phyloP scores from a whole-genome alignment of 805 yeast species.

The Aciculoconidium aculeatum region DNA sequence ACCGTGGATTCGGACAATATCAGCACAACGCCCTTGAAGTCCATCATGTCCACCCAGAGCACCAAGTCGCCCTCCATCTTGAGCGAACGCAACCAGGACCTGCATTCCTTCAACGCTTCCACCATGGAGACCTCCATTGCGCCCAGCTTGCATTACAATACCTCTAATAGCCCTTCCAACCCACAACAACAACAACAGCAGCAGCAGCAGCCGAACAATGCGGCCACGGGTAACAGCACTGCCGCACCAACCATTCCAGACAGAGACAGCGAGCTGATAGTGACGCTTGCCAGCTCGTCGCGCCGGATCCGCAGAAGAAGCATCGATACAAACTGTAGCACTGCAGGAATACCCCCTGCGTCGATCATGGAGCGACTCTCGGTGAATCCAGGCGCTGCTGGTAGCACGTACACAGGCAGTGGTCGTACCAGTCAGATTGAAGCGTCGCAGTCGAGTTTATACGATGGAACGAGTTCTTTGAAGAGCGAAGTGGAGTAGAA shows the following conservation, averaged over 20 bases:
- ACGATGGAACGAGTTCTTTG: constrained; percentile 11
- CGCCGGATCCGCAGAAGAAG: constrained; percentile 35
- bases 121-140: constrained; percentile 48
- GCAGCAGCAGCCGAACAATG: constrained; percentile 1
- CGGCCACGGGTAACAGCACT: not conserved
- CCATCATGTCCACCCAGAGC: constrained; percentile 36
- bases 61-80: constrained; percentile 36
- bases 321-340: constrained; percentile 54
- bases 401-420: constrained; percentile 15
- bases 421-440: constrained; percentile 12
- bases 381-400: constrained; percentile 26
- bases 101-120: constrained; percentile 32
- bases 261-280: constrained; percentile 37
- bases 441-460: constrained; percentile 10
- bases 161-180: constrained; percentile 1
- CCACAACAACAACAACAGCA: constrained; percentile 1
- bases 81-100: constrained; percentile 25
- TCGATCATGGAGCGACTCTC: constrained; percentile 54
- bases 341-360: constrained; percentile 70
- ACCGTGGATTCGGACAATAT: constrained; percentile 31
- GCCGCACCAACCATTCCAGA: constrained; percentile 15
- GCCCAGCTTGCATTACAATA: constrained; percentile 26
- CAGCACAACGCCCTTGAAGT: constrained; percentile 45
- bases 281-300: constrained; percentile 38
- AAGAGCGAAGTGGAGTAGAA: constrained; percentile 6